Conservation (phyloP, 2,329 filamentous ascomycete genomes). For the Penicillium occitanis region DNA sequence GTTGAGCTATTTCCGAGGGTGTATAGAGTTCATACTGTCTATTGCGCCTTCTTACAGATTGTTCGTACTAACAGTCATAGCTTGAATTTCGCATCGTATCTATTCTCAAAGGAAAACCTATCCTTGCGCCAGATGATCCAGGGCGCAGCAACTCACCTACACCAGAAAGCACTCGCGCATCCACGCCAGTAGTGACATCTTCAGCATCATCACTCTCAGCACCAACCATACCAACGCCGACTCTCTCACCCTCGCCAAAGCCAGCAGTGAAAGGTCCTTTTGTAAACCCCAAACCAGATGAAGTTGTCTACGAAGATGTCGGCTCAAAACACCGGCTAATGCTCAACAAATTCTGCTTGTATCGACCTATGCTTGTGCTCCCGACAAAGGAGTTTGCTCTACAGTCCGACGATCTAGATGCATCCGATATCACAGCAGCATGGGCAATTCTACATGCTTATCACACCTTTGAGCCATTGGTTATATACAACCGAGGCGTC, state of each 20-base stretch:
- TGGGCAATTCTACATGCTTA: conserved; percentile 36
- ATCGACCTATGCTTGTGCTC: conserved; percentile 39
- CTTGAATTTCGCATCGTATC: conserved; percentile 27
- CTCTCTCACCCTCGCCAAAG: neutral
- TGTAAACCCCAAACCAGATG: conserved; percentile 27
- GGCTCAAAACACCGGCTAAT: conserved; percentile 27
- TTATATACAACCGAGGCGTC: conserved; percentile 50
- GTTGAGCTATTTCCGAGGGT: neutral
- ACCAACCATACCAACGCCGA: neutral
- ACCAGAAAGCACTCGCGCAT: conserved; percentile 15
- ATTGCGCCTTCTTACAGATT: neutral
- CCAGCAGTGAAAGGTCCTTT: conserved; percentile 26
- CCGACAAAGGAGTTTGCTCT: conserved; percentile 40
- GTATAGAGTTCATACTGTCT: neutral
- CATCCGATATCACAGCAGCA: conserved; percentile 37
- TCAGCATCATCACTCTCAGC: conserved; percentile 6
- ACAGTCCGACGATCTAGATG: conserved; percentile 37
- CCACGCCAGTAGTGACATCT: conserved; percentile 14
- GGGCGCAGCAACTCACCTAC: conserved; percentile 24
- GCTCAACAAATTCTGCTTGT: conserved; percentile 30
- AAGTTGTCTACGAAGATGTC: conserved; percentile 24
- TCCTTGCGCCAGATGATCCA: conserved; percentile 28
- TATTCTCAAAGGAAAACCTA: conserved; percentile 27
- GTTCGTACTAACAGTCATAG: conserved; percentile 17
- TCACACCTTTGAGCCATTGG: conserved; percentile 34